Evolutionary conservation across 1,284 basidiomycete species (phyloP), one percentile per base, ranked within the genome.

Genomic region (Rhodotorula sp.): DNA sequence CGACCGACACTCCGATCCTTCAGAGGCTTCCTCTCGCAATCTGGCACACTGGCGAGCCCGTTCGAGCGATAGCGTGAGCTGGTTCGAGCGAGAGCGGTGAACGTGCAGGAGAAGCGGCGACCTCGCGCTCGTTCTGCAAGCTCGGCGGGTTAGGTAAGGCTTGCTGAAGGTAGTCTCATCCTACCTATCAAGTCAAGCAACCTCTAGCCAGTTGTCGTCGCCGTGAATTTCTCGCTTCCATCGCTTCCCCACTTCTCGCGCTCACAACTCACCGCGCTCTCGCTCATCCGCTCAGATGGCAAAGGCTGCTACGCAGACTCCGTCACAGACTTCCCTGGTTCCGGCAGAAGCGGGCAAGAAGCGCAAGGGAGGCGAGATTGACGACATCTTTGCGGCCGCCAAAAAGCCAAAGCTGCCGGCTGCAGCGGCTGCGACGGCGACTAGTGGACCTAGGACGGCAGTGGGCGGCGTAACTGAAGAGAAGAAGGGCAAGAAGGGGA

Each of bases 351-450:
- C 50, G 4, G 50, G 31, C 6, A 70, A 67, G 68, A 68, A 69
- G 48, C 62, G 67, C 31, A 40, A 71, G 15, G 68, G 53, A 28
- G 65, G 59, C 65, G 76, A 77, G 62, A 77, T 77, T 24, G 76
- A 77, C 65, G 76, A 77, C 71, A 75, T 77, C 72, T 77, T 77
- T 62, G 61, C 72, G 13, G 40, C 40, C 30, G 52, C 64, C 24
- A 71, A 70, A 46, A 72, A 73, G 40, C 46, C 68, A 34, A 74
- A 74, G 53, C 59, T 62, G 9, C 13, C 62, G 10, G 24, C 60
- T 13, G 28, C 59, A 11, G 24, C 57, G 3, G 10, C 67, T 4
- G 24, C 67, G 22, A 24, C 30, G 13, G n/a, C 28, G 28, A 24
- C 53, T 18, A 15, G 9, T n/a, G 48, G 2, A 22, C 20, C 46